phyloP scores from a whole-genome alignment of 768 basidiomycete species.

The Suillus tomentosus region DNA sequence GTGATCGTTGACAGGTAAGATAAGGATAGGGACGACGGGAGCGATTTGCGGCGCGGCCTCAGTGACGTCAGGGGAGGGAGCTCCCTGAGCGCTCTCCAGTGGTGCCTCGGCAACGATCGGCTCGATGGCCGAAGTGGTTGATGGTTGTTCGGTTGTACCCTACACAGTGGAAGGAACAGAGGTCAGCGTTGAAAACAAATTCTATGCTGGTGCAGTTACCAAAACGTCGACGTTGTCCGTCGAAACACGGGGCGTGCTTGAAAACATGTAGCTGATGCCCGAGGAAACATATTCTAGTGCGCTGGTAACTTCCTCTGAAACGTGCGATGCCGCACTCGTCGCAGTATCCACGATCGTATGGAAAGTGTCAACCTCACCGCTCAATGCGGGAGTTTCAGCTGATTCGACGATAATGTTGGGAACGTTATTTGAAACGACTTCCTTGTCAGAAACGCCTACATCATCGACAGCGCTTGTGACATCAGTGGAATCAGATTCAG shows the following conservation, averaged over 20 bases:
- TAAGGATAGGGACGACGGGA: constrained; percentile 38
- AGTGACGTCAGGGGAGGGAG: constrained; percentile 10
- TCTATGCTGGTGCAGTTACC: neutral
- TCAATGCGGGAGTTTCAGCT: neutral
- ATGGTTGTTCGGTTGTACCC: neutral
- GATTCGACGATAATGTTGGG: neutral
- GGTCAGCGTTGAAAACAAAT: neutral
- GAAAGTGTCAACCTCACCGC: neutral
- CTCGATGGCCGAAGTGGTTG: constrained; percentile 22
- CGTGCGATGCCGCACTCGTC: neutral
- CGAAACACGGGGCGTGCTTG: neutral
- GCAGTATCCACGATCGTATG: constrained; percentile 2
- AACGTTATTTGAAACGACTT: neutral
- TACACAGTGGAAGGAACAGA: neutral
- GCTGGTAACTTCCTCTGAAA: neutral
- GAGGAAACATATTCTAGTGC: neutral
- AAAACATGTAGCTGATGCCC: neutral
- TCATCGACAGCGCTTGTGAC: neutral
- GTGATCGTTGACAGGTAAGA: constrained; percentile 46
- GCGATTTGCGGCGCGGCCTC: constrained; percentile 23
- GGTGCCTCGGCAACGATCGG: constrained; percentile 13
- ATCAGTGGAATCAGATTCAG: neutral
- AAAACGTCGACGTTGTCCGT: neutral
- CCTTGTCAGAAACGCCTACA: neutral
- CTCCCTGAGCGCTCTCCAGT: constrained; percentile 7